Percentiles rank a stretch among this genome's conserved stretches.
Conservation (phyloP, 129 eudicot genomes). For the Tanacetum coccineum region DNA sequence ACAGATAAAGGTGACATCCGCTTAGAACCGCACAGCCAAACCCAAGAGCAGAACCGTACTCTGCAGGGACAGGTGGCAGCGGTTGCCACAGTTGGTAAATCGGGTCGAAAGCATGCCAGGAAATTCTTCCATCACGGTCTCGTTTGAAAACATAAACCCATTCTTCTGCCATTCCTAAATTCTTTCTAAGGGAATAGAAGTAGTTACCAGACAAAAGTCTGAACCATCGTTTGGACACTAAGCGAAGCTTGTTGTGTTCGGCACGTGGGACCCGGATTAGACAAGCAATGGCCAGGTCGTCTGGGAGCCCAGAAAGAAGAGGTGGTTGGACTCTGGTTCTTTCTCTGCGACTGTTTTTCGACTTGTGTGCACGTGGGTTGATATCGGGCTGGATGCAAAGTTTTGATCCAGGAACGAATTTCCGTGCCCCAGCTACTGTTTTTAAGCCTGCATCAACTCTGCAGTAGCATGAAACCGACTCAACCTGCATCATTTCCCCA, state of each 20-base stretch:
- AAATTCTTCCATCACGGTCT: slow-evolving; percentile 90
- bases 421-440: slow-evolving; percentile 97
- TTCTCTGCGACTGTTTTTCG: slow-evolving; percentile 77
- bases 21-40: slow-evolving; percentile 97
- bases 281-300: slow-evolving; percentile 89
- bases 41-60: slow-evolving; percentile 82
- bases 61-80: slow-evolving; percentile 91
- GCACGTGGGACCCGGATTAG: slow-evolving; percentile 92
- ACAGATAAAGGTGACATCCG: slow-evolving; percentile 89
- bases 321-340: slow-evolving; percentile 80
- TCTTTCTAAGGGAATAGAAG: slow-evolving; percentile 74
- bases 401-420: slow-evolving; percentile 96
- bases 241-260: slow-evolving; percentile 80
- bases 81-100: slow-evolving; percentile 95
- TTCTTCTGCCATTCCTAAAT: slow-evolving; percentile 88
- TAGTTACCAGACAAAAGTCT: slow-evolving; percentile 70
- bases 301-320: slow-evolving; percentile 92
- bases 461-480: slow-evolving; percentile 98
- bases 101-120: slow-evolving; percentile 99
- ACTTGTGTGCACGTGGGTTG: slow-evolving; percentile 88
- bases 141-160: slow-evolving; percentile 90
- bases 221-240: slow-evolving; percentile 90
- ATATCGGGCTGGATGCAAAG: slow-evolving; percentile 95
- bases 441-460: slow-evolving; percentile 89
- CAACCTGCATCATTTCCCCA: slow-evolving; percentile 60